phyloP scores from a whole-genome alignment of 805 yeast species.

The Yamadazyma philogaea region DNA sequence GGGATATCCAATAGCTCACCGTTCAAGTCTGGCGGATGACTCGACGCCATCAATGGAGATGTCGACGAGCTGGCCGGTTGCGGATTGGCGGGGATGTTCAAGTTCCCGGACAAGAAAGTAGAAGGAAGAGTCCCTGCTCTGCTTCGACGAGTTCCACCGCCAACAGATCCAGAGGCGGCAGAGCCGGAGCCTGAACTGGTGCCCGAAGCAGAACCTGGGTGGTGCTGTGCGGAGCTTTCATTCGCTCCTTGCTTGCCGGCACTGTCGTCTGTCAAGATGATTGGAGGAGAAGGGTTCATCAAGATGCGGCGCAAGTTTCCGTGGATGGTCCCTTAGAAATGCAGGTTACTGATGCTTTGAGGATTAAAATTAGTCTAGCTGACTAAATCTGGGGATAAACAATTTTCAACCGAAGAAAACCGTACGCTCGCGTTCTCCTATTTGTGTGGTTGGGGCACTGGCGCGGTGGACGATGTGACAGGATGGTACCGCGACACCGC shows the following conservation, averaged over 20 bases:
- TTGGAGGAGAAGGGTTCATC: background rate
- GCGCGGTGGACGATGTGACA: background rate
- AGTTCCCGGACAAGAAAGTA: constrained; percentile 32
- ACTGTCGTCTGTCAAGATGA: background rate
- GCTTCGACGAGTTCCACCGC: constrained; percentile 40
- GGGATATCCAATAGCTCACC: constrained; percentile 5
- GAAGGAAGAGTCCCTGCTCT: constrained; percentile 82
- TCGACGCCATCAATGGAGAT: constrained; percentile 18
- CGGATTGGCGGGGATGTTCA: background rate
- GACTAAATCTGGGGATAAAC: background rate
- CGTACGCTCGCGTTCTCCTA: background rate
- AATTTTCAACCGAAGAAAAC: background rate
- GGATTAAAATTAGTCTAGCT: background rate
- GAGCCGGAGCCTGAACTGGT: constrained; percentile 15
- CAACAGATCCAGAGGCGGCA: constrained; percentile 5
- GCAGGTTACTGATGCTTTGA: too few species aligned
- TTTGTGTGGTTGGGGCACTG: background rate
- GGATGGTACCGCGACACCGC: too few species aligned
- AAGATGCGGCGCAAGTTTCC: background rate
- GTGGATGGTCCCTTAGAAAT: background rate
- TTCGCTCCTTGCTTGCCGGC: background rate
- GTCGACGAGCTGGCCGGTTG: constrained; percentile 13
- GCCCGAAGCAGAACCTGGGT: background rate
- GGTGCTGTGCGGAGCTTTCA: background rate
- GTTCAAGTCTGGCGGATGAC: background rate